phyloP scores from a whole-genome alignment of 495 filamentous ascomycete species.

The Daldinia concentrica region DNA sequence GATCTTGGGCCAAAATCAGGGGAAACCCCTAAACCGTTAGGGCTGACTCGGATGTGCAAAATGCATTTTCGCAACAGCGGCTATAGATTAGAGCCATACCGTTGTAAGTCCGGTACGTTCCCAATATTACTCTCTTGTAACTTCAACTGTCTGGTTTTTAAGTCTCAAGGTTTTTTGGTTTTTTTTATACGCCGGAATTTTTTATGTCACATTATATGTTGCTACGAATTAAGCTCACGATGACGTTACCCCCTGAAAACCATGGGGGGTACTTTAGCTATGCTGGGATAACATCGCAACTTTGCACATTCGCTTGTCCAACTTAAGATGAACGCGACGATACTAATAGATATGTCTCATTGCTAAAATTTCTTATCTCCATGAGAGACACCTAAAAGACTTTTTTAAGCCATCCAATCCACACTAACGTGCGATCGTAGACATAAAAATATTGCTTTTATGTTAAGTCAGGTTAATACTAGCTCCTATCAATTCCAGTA shows the following conservation, averaged over 20 bases:
- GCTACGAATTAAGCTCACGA: slow-evolving; percentile 17
- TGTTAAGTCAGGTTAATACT: slow-evolving; percentile 30
- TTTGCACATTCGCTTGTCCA: neutral
- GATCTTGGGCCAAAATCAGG: slow-evolving; percentile 22
- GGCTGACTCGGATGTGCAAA: slow-evolving; percentile 25
- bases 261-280: neutral
- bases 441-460: slow-evolving; percentile 8
- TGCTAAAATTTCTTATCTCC: neutral
- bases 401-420: neutral
- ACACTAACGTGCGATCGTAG: neutral
- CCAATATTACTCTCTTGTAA: neutral
- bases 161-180: neutral
- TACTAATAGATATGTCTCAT: slow-evolving; percentile 1
- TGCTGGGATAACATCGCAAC: neutral
- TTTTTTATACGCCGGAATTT: neutral
- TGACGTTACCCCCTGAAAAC: slow-evolving; percentile 15
- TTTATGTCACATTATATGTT: neutral
- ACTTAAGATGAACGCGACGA: neutral
- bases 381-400: neutral
- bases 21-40: slow-evolving; percentile 12
- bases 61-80: neutral
- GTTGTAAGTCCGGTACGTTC: neutral
- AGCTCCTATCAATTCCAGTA: slow-evolving; percentile 46
- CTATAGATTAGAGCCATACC: neutral
- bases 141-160: neutral